phyloP scores from a whole-genome alignment of 345 rosid genomes.

The Aquilaria malaccensis region DNA sequence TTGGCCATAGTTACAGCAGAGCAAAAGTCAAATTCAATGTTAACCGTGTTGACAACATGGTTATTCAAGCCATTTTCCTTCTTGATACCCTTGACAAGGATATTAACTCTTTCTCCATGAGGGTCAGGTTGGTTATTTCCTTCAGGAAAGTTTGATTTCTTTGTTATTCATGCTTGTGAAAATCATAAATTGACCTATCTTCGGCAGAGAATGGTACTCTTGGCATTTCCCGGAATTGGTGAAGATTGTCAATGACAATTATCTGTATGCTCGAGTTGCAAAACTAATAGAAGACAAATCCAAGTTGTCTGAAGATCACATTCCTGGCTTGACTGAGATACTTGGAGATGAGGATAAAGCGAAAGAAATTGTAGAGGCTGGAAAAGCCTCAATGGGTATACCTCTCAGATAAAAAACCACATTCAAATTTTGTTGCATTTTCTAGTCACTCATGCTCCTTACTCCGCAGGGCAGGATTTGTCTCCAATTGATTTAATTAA shows the following conservation, averaged over 20 bases:
- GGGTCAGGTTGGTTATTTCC: constrained; percentile 67
- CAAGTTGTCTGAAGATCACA: constrained; percentile 46
- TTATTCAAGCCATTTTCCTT: constrained; percentile 89
- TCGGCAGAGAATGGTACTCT: constrained; percentile 90
- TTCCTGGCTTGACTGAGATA: constrained; percentile 46
- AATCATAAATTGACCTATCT: constrained; percentile 8
- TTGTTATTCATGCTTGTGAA: neutral
- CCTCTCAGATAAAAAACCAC: constrained; percentile 1
- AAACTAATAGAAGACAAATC: constrained; percentile 60
- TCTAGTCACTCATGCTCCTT: neutral
- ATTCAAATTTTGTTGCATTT: neutral
- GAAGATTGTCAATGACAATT: constrained; percentile 92
- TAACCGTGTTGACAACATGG: constrained; percentile 88
- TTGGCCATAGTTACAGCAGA: constrained; percentile 93
- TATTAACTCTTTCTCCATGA: constrained; percentile 78
- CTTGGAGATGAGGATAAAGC: constrained; percentile 87
- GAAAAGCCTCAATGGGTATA: constrained; percentile 95
- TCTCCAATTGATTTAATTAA: constrained; percentile 81
- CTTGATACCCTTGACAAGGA: constrained; percentile 91
- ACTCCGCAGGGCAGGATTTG: constrained; percentile 70
- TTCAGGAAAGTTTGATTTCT: neutral
- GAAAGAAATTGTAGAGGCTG: constrained; percentile 84
- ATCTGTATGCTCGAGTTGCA: constrained; percentile 56
- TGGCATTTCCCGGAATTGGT: constrained; percentile 97
- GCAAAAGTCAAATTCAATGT: constrained; percentile 97